A percentile compares a stretch with the other conserved stretches of the same genome.
These are phyloP conservation scores for Quercus ilex DNA, from an alignment of 306 rosid genomes.

Conservation along the genomic window DNA sequence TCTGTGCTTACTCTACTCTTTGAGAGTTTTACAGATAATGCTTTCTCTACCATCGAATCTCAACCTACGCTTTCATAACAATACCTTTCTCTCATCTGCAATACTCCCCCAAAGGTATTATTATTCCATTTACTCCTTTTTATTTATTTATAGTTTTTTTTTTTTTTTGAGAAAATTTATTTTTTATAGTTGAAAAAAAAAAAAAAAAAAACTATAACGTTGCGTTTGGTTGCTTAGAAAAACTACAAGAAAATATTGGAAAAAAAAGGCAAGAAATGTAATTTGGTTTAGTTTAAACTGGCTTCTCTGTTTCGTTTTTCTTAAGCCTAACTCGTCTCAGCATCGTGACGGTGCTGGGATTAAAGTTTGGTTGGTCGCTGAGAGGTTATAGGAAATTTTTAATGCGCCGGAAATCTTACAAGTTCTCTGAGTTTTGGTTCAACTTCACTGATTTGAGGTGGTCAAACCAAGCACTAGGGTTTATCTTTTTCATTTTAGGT, in stretches of 20 bases:
- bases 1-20: neutral
- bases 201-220: neutral
- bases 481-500: no score
- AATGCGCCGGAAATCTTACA: no score
- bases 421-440: no score
- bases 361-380: neutral
- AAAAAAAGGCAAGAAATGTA: neutral
- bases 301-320: neutral
- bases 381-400: no score
- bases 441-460: no score
- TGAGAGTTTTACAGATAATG: slow-evolving; percentile 9
- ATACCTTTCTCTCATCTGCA: neutral
- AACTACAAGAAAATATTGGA: neutral
- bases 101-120: slow-evolving; percentile 17
- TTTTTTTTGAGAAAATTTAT: no score
- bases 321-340: neutral
- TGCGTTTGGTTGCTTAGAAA: neutral
- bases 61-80: neutral
- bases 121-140: neutral
- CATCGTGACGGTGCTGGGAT: neutral
- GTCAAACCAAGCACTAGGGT: no score
- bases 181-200: neutral
- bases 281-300: neutral
- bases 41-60: slow-evolving; percentile 23
- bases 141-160: no score